Conservation (phyloP, 2,329 filamentous ascomycete genomes). For the Botrytis pseudocinerea region DNA sequence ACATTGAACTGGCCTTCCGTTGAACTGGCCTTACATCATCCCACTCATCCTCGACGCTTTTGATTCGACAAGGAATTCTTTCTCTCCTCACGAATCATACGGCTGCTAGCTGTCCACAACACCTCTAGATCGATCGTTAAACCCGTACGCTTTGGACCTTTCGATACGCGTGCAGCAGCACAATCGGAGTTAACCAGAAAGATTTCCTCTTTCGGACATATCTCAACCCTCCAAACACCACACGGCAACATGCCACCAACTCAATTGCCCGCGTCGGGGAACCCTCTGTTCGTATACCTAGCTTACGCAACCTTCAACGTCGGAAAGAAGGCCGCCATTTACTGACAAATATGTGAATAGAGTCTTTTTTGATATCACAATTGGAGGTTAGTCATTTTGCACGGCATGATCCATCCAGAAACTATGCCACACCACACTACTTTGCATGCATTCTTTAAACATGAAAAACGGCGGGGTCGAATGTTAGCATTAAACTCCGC, state of each 20-base stretch:
- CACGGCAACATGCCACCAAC: constrained; percentile 42
- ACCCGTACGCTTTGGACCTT: background rate
- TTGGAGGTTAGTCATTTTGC: constrained; percentile 62
- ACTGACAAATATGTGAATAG: constrained; percentile 28
- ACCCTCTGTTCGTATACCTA: constrained; percentile 45
- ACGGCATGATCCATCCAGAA: constrained; percentile 16
- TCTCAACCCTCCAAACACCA: background rate
- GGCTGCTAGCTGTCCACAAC: background rate
- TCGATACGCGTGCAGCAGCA: background rate
- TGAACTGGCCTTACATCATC: background rate
- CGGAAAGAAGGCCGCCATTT: constrained; percentile 26
- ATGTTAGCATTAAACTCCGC: background rate
- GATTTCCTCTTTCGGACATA: constrained; percentile 5
- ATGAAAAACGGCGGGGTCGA: background rate
- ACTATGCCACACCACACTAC: background rate
- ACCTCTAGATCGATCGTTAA: background rate
- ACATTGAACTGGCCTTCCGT: background rate
- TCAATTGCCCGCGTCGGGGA: constrained; percentile 46
- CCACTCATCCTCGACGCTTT: background rate
- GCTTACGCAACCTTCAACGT: background rate
- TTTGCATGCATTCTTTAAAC: background rate
- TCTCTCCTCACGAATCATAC: constrained; percentile 4
- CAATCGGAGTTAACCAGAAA: background rate
- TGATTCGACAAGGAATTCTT: background rate
- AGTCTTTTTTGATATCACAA: constrained; percentile 70